Evolutionary conservation across 208 protist genomes (phyloP).

Genomic region (Leishmania arabica): DNA sequence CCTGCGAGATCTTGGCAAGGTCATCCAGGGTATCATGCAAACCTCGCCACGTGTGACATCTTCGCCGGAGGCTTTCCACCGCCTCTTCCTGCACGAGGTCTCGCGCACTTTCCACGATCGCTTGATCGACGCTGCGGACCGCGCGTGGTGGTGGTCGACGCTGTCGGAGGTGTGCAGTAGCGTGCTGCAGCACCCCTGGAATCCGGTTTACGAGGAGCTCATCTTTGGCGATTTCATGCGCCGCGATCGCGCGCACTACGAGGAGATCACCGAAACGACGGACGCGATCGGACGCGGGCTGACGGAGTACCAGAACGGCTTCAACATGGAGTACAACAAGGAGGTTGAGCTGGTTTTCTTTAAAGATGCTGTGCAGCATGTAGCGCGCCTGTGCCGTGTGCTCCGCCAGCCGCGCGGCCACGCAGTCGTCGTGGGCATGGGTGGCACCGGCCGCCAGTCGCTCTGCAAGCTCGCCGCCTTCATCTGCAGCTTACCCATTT

Average conservation of each 20-base stretch:
- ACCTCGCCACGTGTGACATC: slow-evolving; percentile 65
- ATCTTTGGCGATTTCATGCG: slow-evolving; percentile 94
- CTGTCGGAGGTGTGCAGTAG: slow-evolving; percentile 55
- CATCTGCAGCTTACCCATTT: slow-evolving; percentile 91
- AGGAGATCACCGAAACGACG: slow-evolving; percentile 60
- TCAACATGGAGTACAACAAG: slow-evolving; percentile 93
- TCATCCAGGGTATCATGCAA: slow-evolving; percentile 97
- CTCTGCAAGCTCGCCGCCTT: slow-evolving; percentile 95
- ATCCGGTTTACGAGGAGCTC: slow-evolving; percentile 62
- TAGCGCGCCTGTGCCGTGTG: slow-evolving; percentile 96
- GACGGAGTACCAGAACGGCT: slow-evolving; percentile 90
- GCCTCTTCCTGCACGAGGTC: slow-evolving; percentile 96
- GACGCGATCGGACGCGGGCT: slow-evolving; percentile 57
- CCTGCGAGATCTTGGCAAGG: slow-evolving; percentile 97
- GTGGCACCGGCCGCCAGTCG: slow-evolving; percentile 96
- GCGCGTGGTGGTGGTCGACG: slow-evolving; percentile 92
- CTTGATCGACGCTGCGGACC: slow-evolving; percentile 92
- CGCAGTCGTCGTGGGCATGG: slow-evolving; percentile 97
- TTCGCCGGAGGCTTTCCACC: slow-evolving; percentile 53
- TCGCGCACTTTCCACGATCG: slow-evolving; percentile 97
- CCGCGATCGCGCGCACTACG: slow-evolving; percentile 87
- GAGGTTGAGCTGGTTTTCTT: slow-evolving; percentile 97
- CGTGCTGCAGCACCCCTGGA: slow-evolving; percentile 72
- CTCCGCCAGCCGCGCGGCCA: slow-evolving; percentile 97
- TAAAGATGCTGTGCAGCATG: slow-evolving; percentile 95